Base-by-base conservation (phyloP, 805 yeast genomes). In the Saturnispora diversa region DNA sequence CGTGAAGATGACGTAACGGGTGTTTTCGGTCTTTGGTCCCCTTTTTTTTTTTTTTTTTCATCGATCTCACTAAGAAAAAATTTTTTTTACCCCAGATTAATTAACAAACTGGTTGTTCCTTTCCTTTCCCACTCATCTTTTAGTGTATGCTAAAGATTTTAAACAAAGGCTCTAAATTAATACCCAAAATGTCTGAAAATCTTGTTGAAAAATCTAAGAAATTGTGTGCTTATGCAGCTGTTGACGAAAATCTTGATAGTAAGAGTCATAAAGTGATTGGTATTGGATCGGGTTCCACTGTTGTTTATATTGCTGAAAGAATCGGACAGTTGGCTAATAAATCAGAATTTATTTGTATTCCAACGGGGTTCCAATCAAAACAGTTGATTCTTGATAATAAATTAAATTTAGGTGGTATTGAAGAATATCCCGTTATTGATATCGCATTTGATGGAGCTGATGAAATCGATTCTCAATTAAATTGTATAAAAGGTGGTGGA, bases 371-470 rank as follows among this genome's bases (percentile, higher is more conserved):
- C 70, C 99, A 92, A 64, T 82, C 94, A 33, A 83, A 83, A 54
- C 85, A 80, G 53, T 71, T 92, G 50, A 88, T 92, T 51, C 65
- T 85, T 44, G 82, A 75, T 43, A 87, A 87, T 52, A 92, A 92
- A 0, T 69, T 92, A 47, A 70, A 62, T 30, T 68, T 88, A 48
- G 95, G 94, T 2, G 69, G 83, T 8, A 75, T 90, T 45, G 97
- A 90, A 54, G 88, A 86, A 65, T 79, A 66, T 47, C 84, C 94
- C 2, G 70, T 71, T 20, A 66, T 92, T 33, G 98, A 92, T 58
- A 77, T 92, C 51, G 95, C 96, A 2, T 92, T 92, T 59, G 99
- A 92, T 61, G 99, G 99, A 33, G 97, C 98, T 2, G 99, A 92
- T 62, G 98, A 92, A 63, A 88, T 88, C 43, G 98, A 90, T 61